Evolutionary conservation across 2,329 filamentous ascomycete genomes (phyloP).

Genomic region (Neonectria punicea): DNA sequence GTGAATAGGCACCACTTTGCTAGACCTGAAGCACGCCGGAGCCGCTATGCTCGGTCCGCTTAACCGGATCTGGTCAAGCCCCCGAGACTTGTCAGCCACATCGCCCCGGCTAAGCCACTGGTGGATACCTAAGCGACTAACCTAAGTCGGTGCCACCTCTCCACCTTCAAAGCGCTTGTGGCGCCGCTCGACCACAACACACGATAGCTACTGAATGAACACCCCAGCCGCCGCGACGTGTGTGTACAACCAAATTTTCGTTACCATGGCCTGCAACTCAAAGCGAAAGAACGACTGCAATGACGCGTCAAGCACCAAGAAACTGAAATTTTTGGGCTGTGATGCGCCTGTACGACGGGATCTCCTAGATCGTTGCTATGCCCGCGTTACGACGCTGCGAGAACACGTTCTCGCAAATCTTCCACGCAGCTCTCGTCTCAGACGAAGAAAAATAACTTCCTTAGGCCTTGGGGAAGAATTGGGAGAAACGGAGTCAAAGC

Average conservation of each 20-base stretch:
- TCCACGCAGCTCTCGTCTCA: slow-evolving; percentile 71
- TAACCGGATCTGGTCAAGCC: slow-evolving; percentile 15
- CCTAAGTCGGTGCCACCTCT: too few species aligned
- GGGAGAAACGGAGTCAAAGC: slow-evolving; percentile 49
- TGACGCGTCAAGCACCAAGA: slow-evolving; percentile 39
- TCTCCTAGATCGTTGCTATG: slow-evolving; percentile 76
- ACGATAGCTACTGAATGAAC: background rate
- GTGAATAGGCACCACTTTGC: slow-evolving; percentile 24
- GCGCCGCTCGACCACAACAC: background rate
- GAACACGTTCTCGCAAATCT: slow-evolving; percentile 75
- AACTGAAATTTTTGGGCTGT: slow-evolving; percentile 18
- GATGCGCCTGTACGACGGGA: slow-evolving; percentile 59
- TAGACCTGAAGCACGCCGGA: slow-evolving; percentile 23
- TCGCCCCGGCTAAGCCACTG: slow-evolving; percentile 22
- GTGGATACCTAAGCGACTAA: background rate
- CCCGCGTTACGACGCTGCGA: slow-evolving; percentile 72
- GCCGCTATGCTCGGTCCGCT: background rate
- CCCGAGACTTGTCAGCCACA: slow-evolving; percentile 21
- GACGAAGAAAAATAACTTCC: slow-evolving; percentile 65
- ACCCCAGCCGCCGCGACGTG: slow-evolving; percentile 26
- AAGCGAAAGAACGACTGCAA: slow-evolving; percentile 43
- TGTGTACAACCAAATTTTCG: background rate
- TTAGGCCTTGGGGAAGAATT: slow-evolving; percentile 49
- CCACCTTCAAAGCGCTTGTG: slow-evolving; percentile 10
- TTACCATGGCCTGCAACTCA: slow-evolving; percentile 37